Evolutionary conservation across 2,329 filamentous ascomycete species (phyloP).

Genomic region (Byssothecium circinans): DNA sequence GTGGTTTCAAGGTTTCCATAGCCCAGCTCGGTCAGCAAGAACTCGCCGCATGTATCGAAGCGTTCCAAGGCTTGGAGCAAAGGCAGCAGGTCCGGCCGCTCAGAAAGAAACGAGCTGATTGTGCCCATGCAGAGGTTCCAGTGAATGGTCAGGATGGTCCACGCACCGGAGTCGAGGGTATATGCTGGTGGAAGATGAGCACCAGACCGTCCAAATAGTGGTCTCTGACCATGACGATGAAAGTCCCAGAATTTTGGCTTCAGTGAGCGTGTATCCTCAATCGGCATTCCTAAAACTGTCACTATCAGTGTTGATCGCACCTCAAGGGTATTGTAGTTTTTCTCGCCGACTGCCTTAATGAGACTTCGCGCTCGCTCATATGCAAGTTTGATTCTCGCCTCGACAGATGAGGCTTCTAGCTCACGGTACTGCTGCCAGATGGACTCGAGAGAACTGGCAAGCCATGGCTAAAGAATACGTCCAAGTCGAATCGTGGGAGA

Average conservation of each 20-base stretch:
- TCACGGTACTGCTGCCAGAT: conserved; percentile 2
- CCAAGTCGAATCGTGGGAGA: no score
- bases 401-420: conserved; percentile 1
- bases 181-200: conserved; percentile 2
- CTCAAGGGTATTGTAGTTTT: conserved; percentile 1
- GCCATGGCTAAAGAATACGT: no score
- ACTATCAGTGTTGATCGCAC: conserved; percentile 2
- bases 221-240: conserved; percentile 3
- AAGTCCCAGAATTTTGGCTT: conserved; percentile 6
- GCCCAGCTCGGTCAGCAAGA: not conserved
- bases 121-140: conserved; percentile 6
- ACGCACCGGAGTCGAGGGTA: conserved; percentile 2
- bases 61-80: conserved; percentile 3
- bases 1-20: conserved; percentile 2
- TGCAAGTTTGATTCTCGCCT: conserved; percentile 3
- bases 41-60: conserved; percentile 4
- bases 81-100: conserved; percentile 3
- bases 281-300: conserved; percentile 3
- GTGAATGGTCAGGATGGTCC: conserved; percentile 3
- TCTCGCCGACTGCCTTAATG: conserved; percentile 1
- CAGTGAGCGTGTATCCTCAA: conserved; percentile 4
- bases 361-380: conserved; percentile 5
- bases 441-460: conserved; percentile 3
- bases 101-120: conserved; percentile 1
- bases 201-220: conserved; percentile 2